Evolutionary conservation across 2,329 filamentous ascomycete species (phyloP), one percentile per base, ranked within the genome.

Genomic region (Aquanectria penicillioides): DNA sequence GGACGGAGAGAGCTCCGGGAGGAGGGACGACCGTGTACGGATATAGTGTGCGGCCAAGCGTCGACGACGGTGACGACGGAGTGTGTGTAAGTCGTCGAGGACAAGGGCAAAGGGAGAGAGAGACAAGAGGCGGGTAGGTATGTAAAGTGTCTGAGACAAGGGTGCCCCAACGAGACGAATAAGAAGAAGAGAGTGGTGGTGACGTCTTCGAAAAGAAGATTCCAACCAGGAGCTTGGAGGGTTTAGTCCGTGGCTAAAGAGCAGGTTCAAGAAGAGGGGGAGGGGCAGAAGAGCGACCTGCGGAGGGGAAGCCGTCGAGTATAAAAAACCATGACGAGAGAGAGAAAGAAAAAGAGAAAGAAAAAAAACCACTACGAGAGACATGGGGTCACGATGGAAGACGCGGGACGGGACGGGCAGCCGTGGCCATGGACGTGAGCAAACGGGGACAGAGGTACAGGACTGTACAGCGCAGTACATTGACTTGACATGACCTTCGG

Each of bases 191-290:
- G n/a, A n/a, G n/a, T n/a, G n/a, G n/a, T 43, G 52, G 62, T 69
- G 66, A 69, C 66, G 66, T 69, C 67, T 61, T 56, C 43, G 56
- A 44, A 55, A 38, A 18, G 33, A 18, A 54, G 51, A 48, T 36
- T 28, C 44, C 23, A 44, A 43, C 18, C 34, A 36, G 52, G 36
- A 34, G 66, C 23, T 40, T 44, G 67, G 67, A 69, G 67, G 57
- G 25, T 70, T 69, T 69, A 65, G 67, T 69, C 67, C 67, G 67
- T 56, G 60, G 58, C 52, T 47, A 41, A 44, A 38, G 46, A 62
- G 29, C 47, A 53, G 44, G 6, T 38, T 15, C 33, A 41, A 59
- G 61, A 63, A 50, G 36, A 52, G 53, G 37, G 53, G 40, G 49
- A 57, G 63, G 54, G 57, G 48, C 38, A 58, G 23, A 38, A 53